These are phyloP conservation scores for Umbilicaria muhlenbergii DNA, from an alignment of 495 filamentous ascomycete species.

Conservation along the genomic window DNA sequence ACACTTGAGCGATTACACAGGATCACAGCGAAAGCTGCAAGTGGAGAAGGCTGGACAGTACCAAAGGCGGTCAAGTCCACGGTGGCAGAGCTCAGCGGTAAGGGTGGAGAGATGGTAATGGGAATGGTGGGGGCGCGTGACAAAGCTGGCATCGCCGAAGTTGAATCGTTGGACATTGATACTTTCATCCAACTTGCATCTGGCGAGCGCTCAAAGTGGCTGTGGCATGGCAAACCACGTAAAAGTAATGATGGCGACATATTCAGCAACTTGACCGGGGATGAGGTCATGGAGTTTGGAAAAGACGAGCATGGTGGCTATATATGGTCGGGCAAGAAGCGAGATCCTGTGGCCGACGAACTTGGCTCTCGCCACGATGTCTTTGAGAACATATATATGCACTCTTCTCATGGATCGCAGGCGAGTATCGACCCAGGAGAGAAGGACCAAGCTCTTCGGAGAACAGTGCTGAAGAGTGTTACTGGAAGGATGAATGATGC, in stretches of 20 bases:
- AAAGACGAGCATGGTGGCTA: slow-evolving; percentile 51
- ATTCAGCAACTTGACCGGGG: slow-evolving; percentile 34
- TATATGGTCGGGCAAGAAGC: slow-evolving; percentile 44
- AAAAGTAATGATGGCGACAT: slow-evolving; percentile 38
- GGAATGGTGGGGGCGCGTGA: slow-evolving; percentile 82
- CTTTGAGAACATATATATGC: slow-evolving; percentile 4
- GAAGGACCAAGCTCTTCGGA: slow-evolving; percentile 49
- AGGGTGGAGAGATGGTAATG: slow-evolving; percentile 85
- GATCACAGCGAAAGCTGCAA: slow-evolving; percentile 75
- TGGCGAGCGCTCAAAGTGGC: slow-evolving; percentile 75
- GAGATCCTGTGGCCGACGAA: slow-evolving; percentile 27
- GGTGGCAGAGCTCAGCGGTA: slow-evolving; percentile 86
- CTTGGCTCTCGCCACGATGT: slow-evolving; percentile 2
- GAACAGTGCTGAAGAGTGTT: slow-evolving; percentile 61
- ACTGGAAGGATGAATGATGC: slow-evolving; percentile 70
- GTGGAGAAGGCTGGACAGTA: slow-evolving; percentile 63
- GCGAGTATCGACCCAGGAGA: slow-evolving; percentile 27
- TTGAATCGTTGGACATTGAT: slow-evolving; percentile 83
- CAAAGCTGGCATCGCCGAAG: slow-evolving; percentile 75
- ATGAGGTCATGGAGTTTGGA: slow-evolving; percentile 46
- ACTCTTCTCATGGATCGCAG: slow-evolving; percentile 7
- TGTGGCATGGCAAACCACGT: slow-evolving; percentile 81
- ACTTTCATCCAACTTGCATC: slow-evolving; percentile 59
- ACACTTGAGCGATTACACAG: slow-evolving; percentile 70
- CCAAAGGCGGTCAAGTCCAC: slow-evolving; percentile 90